A percentile compares a stretch with the other conserved stretches of the same genome.
Conservation (phyloP, 2,329 filamentous ascomycete genomes). For the Fusarium oligoseptatum region DNA sequence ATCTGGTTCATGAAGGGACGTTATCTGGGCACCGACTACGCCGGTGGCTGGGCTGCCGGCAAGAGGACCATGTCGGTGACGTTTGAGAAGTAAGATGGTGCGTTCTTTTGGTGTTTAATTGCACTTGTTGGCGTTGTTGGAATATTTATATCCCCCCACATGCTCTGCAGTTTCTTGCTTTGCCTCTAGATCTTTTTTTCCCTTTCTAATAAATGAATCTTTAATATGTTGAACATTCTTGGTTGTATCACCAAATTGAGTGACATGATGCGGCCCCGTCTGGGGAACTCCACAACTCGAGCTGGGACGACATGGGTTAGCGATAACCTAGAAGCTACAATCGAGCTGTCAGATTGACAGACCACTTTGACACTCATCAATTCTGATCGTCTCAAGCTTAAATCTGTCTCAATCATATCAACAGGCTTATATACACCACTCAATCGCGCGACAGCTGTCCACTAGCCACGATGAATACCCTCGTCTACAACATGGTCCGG, state of each 20-base stretch:
- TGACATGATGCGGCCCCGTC: neutral
- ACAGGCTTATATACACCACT: neutral
- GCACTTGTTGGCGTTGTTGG: conserved; percentile 3
- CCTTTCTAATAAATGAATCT: neutral
- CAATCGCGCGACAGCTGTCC: neutral
- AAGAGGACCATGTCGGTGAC: conserved; percentile 49
- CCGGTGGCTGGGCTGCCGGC: conserved; percentile 49
- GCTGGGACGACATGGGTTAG: neutral
- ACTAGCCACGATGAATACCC: conserved; percentile 5
- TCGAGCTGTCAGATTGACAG: neutral
- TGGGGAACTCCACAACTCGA: neutral
- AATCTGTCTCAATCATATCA: neutral
- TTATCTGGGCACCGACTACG: conserved; percentile 53
- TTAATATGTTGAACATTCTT: neutral
- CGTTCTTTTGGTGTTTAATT: neutral
- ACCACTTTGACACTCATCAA: neutral
- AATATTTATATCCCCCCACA: conserved; percentile 7
- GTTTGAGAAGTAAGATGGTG: conserved; percentile 49
- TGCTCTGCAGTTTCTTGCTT: neutral
- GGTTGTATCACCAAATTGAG: neutral
- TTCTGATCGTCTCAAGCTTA: neutral
- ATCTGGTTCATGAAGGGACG: conserved; percentile 57
- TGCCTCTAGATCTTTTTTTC: neutral
- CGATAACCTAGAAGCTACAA: neutral
- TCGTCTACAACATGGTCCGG: conserved; percentile 17